Conservation (phyloP, 2,329 filamentous ascomycete species). For the Pestalotiopsis sp. region DNA sequence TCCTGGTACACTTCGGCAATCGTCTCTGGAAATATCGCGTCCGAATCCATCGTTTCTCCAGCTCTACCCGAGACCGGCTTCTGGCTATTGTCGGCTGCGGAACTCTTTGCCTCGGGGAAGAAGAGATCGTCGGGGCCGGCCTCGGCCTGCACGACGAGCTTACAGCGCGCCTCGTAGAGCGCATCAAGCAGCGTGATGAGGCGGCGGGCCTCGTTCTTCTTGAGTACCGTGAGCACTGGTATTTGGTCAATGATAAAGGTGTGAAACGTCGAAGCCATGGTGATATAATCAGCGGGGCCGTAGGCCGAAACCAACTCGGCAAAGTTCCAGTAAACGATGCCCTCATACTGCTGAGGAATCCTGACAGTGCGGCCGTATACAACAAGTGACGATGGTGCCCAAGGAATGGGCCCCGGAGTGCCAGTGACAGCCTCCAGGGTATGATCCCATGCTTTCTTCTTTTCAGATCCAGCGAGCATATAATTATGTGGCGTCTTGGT, state of each 20-base stretch:
- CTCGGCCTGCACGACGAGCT: slow-evolving; percentile 69
- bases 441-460: slow-evolving; percentile 30
- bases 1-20: slow-evolving; percentile 79
- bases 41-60: slow-evolving; percentile 34
- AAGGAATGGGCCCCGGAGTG: slow-evolving; percentile 28
- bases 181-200: slow-evolving; percentile 83
- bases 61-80: slow-evolving; percentile 38
- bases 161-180: slow-evolving; percentile 80
- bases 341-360: slow-evolving; percentile 60
- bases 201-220: slow-evolving; percentile 80
- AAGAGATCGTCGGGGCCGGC: slow-evolving; percentile 74
- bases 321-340: slow-evolving; percentile 69
- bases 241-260: slow-evolving; percentile 75
- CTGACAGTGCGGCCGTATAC: slow-evolving; percentile 67
- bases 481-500: slow-evolving; percentile 30
- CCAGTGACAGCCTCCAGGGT: slow-evolving; percentile 16
- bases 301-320: slow-evolving; percentile 67
- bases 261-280: slow-evolving; percentile 77
- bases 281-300: slow-evolving; percentile 82
- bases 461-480: slow-evolving; percentile 25
- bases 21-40: slow-evolving; percentile 66
- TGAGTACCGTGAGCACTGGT: slow-evolving; percentile 65
- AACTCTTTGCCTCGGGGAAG: slow-evolving; percentile 64
- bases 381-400: slow-evolving; percentile 45
- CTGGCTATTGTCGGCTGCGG: slow-evolving; percentile 26